Conservation (phyloP, 140 eudicot genomes). For the Bidens hawaiensis region DNA sequence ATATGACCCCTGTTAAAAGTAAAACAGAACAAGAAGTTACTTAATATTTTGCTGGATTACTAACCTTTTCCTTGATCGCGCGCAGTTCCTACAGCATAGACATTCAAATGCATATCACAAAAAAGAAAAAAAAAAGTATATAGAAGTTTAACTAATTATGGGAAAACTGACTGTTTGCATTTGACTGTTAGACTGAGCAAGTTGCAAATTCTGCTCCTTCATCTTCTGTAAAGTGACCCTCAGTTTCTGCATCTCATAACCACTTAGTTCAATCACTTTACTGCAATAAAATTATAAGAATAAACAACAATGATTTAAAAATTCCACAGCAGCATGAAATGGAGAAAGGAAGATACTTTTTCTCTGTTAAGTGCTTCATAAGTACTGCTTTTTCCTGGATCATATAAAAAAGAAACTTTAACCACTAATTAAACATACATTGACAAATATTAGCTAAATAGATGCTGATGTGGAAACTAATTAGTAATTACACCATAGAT, state of each 20-base stretch:
- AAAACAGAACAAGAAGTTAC: conserved; percentile 1
- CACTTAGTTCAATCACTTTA: conserved; percentile 52
- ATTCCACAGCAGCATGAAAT: not conserved
- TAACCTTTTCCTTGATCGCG: conserved; percentile 52
- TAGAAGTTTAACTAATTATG: not conserved
- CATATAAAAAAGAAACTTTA: conserved; percentile 3
- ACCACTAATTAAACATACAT: not conserved
- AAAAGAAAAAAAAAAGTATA: not conserved
- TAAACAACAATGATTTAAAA: not conserved
- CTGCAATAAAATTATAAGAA: conserved; percentile 26
- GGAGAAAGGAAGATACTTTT: conserved; percentile 39
- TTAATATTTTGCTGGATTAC: conserved; percentile 9
- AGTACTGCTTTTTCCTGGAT: conserved; percentile 33
- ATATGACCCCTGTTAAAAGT: not conserved
- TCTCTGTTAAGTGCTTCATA: conserved; percentile 45
- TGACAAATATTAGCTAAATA: not conserved
- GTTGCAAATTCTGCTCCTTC: conserved; percentile 54
- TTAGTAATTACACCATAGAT: not conserved
- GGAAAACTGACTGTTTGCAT: conserved; percentile 45
- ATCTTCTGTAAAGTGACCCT: conserved; percentile 44
- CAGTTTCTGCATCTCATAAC: conserved; percentile 47
- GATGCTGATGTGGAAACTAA: not conserved
- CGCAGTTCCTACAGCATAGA: conserved; percentile 46
- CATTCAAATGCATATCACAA: not conserved
- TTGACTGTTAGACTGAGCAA: conserved; percentile 52